A percentile compares a stretch with the other conserved stretches of the same genome.
These are phyloP conservation scores for Avena eriantha DNA, from an alignment of 176 grass and related monocot species.

Conservation along the genomic window DNA sequence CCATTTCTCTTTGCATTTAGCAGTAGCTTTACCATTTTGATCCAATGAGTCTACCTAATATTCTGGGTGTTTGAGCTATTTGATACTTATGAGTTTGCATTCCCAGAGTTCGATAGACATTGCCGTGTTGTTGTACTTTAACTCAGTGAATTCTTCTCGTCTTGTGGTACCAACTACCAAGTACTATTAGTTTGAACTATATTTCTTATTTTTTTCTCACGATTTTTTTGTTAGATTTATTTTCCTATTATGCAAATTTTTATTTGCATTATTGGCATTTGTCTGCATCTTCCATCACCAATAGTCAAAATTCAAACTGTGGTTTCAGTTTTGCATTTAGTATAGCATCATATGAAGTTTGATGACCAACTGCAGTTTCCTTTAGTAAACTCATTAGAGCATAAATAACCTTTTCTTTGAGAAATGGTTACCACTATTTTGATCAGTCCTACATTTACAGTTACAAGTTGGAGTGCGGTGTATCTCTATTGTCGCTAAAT, in stretches of 20 bases:
- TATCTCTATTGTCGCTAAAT: conserved; percentile 4
- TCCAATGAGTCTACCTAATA: conserved; percentile 3
- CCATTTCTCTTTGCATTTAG: conserved; percentile 31
- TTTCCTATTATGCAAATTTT: not conserved
- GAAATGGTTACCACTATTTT: not conserved
- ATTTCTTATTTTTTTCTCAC: conserved; percentile 7
- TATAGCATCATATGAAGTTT: conserved; percentile 33
- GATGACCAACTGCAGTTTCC: conserved; percentile 9
- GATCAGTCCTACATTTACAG: not conserved
- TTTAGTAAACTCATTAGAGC: conserved; percentile 8
- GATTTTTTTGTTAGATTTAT: not conserved
- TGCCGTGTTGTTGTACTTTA: not conserved
- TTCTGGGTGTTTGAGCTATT: conserved; percentile 34
- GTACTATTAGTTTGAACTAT: not conserved
- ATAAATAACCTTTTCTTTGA: not conserved
- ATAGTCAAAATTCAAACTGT: conserved; percentile 14
- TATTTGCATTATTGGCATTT: not conserved
- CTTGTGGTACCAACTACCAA: not conserved
- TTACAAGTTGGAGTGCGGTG: not conserved
- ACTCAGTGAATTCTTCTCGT: not conserved
- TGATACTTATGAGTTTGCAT: not conserved
- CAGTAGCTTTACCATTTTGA: conserved; percentile 25
- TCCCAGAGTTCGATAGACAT: not conserved
- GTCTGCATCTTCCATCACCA: not conserved
- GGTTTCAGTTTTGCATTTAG: not conserved